Base-by-base conservation (phyloP, 352 stramenopile genomes). In the Aphanomyces invadans region DNA sequence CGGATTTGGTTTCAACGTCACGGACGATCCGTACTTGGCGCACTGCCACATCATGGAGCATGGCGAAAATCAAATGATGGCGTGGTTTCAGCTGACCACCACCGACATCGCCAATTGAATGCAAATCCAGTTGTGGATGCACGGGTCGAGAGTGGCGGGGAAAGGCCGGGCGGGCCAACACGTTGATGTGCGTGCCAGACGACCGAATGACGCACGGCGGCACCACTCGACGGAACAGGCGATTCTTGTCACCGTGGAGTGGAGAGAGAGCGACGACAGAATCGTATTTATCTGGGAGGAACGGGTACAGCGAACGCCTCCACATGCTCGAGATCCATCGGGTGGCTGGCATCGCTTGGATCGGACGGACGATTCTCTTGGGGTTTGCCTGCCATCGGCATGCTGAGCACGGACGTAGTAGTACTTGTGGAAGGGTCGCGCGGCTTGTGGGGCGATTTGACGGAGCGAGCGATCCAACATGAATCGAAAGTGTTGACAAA, bases 1-100 rank as follows among this genome's bases (percentile, higher is more conserved):
- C 9, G 80, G 87, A 33, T 90, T 81, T 73, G 76, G 76, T 52
- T 90, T 90, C 49, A 76, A 88, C 60, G 88, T 80, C 10, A 74
- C 65, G 0, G 76, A 88, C 23, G 46, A 54, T 54, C 79, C 80
- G 21, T 89, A 90, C 59, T 71, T 90, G 19, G 80, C 80, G 1
- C 82, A 90, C 26, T 90, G 82, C 60, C 82, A 90, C 68, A 86
- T 87, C 33, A 56, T 90, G 15, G 82, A 90, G 62, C 82, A 90
- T 64, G 80, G 88, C 69, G 82, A 89, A 51, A 89, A 90, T 71
- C 68, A 66, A 56, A 90, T 88, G 82, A 77, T 89, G 71, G 82
- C 76, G 29, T 77, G 74, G 38, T 90, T 90, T 71, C 71, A 85
- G 68, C 49, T 88, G 33, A 80, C 70, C 25, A 74, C 81, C 46